A percentile compares a stretch with the other conserved stretches of the same genome.
Evolutionary conservation across 345 rosid genomes (phyloP).

Genomic region (Salix exigua): DNA sequence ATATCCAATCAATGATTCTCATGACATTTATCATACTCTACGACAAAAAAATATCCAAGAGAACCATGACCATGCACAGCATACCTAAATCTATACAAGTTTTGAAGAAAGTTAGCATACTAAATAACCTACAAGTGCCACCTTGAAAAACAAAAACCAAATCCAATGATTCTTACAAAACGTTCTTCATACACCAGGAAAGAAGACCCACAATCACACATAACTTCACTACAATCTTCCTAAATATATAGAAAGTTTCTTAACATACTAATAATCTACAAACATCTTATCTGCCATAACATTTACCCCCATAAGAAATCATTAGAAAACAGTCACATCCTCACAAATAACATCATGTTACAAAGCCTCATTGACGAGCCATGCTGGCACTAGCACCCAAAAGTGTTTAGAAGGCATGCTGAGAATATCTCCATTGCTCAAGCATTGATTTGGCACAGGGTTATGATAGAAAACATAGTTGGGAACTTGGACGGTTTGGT

Average conservation of each 20-base stretch:
- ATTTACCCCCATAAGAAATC: not conserved
- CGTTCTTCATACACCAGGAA: too few relatives aligned
- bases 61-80: not conserved
- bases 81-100: too few relatives aligned
- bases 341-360: not conserved
- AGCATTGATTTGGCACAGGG: too few relatives aligned
- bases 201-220: too few relatives aligned
- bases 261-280: too few relatives aligned
- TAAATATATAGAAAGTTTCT: not conserved
- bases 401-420: too few relatives aligned
- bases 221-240: too few relatives aligned
- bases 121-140: not conserved
- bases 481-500: too few relatives aligned
- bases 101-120: not conserved
- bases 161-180: too few relatives aligned
- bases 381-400: too few relatives aligned
- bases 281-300: not conserved
- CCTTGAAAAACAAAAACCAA: not conserved
- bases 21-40: not conserved
- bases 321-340: not conserved
- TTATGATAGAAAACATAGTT: too few relatives aligned
- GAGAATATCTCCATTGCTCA: too few relatives aligned
- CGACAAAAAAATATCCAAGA: not conserved
- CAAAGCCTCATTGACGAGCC: not conserved
- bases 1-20: not conserved